Base-by-base conservation (phyloP, 192 early-diverging fungal genomes). In the Backusella australiensis region DNA sequence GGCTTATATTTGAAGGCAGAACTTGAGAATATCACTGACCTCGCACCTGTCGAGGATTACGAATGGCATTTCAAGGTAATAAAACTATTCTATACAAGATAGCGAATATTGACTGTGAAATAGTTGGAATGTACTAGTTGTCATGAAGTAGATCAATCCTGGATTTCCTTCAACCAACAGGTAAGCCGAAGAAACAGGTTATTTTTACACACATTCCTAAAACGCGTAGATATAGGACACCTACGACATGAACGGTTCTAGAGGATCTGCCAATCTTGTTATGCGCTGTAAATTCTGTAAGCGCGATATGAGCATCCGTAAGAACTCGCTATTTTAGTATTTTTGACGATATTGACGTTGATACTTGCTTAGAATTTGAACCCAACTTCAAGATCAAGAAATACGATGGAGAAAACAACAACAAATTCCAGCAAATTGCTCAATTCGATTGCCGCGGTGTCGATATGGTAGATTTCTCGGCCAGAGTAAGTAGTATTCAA, bases 281-380 rank as follows among this genome's bases (percentile, higher is more conserved):
- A 96, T 98, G 93, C 81, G 82, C 46, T 98, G 95, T 90, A 95
- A 97, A 86, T 94, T 94, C 76, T 96, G 94, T 84, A 93, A 91
- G 76, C 90, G 91, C 56, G 92, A 93, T 77, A 83, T 85, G 66
- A 91, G 89, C 34, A 88, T 88, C 32, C 86, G 86, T 85, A 87
- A 82, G 85, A 63, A 4, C 1, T 68, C 29, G 6, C 0, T 23
- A 34, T 9, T 49, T 26, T 21, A 29, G 17, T 35, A 26, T 42
- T 71, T 17, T 26, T 67, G 26, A 41, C 8, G 19, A 12, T 35
- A 29, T 19, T 49, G 34, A 59, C 1, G 56, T 66, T 1, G 0
- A 35, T 41, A 34, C 44, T 9, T 38, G 19, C 35, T 73, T 69
- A 81, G 80, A 77, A 52, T 81, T 81, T 39, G 73, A 79, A 26